Conservation (phyloP, 768 basidiomycete genomes). For the Lactifluus echinatus region DNA sequence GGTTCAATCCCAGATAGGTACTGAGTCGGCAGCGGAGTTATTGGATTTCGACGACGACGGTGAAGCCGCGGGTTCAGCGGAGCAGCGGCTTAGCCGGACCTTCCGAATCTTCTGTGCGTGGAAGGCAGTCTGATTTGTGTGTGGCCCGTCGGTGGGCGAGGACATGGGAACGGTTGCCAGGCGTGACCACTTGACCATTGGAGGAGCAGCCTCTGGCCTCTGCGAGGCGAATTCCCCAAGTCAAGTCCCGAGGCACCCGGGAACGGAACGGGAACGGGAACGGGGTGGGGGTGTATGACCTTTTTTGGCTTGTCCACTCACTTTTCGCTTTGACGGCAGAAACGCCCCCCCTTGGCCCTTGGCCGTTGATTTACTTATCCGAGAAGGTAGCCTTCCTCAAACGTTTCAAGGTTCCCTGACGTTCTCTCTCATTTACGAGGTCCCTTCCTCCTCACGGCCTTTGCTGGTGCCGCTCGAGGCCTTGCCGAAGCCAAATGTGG, state of each 20-base stretch:
- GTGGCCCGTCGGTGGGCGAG: background rate
- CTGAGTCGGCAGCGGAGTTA: background rate
- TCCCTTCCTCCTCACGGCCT: background rate
- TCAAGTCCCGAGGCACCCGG: background rate
- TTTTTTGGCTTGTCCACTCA: background rate
- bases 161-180: slow-evolving; percentile 14
- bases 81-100: slow-evolving; percentile 40
- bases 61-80: slow-evolving; percentile 16
- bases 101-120: slow-evolving; percentile 50
- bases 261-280: background rate
- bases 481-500: slow-evolving; percentile 5
- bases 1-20: background rate
- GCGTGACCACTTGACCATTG: background rate
- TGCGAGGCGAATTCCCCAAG: background rate
- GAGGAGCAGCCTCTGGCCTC: background rate
- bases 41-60: background rate
- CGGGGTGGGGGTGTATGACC: slow-evolving; percentile 1
- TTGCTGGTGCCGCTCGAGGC: background rate
- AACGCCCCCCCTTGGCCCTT: background rate
- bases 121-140: slow-evolving; percentile 33
- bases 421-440: background rate
- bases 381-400: slow-evolving; percentile 6
- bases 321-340: background rate
- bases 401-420: background rate
- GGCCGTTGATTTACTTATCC: background rate